Base-by-base conservation (phyloP, 2,329 filamentous ascomycete genomes). In the Anisogramma anomala region DNA sequence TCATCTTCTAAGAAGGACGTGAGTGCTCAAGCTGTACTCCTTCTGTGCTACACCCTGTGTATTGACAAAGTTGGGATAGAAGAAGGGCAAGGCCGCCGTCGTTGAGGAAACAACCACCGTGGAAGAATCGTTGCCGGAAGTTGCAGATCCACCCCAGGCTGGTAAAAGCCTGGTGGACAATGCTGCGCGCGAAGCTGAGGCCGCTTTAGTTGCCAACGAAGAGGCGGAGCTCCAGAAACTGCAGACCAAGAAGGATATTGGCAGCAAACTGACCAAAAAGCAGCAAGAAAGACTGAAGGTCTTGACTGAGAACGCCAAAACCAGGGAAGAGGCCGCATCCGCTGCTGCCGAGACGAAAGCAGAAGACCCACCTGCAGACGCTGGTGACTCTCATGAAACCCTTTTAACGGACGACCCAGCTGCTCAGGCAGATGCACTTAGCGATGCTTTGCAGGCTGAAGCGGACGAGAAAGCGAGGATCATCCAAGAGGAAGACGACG, bases 151-250 rank as follows among this genome's bases (percentile, higher is more conserved):
- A 3, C 20, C 27, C 6, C 28, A 44, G 1, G 19, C 9, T n/a
- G 31, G 23, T 17, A 19, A 38, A 3, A 30, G 5, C 3, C 6
- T 27, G 17, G 28, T 15, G n/a, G 18, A 45, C 26, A 15, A 10
- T 23, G 23, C 26, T 7, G 27, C 17, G 4, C 39, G 35, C 14
- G 39, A 44, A 22, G 43, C 44, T 19, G 48, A 47, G 20, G 27
- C 43, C 31, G 19, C 38, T 42, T 40, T 26, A 32, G 46, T 31
- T 19, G 27, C 33, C 4, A 53, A 55, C 17, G 52, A 49, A 33
- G 58, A 58, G 13, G 57, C 54, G 3, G 59, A 60, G 39, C 53
- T 58, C 2, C 59, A 61, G 33, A 44, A 33, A 11, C 14, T 47
- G 17, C 45, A 44, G 34, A 33, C 34, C 11, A 47, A 36, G 28